phyloP scores from a whole-genome alignment of 163 green algal genomes.

The Scenedesmus sp. region DNA sequence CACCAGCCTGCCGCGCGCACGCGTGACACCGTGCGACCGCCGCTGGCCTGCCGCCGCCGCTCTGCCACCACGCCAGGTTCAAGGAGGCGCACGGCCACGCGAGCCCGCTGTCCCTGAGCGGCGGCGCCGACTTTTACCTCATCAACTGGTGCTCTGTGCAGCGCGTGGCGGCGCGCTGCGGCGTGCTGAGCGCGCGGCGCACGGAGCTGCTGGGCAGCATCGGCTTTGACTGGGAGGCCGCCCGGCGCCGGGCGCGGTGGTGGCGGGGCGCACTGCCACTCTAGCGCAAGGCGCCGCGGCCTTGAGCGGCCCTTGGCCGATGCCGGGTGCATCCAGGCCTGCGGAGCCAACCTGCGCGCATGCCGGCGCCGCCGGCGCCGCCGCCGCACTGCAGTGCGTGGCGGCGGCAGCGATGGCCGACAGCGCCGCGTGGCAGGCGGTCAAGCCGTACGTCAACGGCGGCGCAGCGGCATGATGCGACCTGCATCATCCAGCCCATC shows the following conservation, averaged over 20 bases:
- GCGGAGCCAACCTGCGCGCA: too few species aligned
- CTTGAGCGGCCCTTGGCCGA: too few species aligned
- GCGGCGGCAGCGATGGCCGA: too few species aligned
- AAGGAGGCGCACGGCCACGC: conserved; percentile 39
- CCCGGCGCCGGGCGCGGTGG: too few species aligned
- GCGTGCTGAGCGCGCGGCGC: conserved; percentile 53
- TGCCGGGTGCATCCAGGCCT: too few species aligned
- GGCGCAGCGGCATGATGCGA: conserved; percentile 94
- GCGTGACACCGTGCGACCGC: too few species aligned
- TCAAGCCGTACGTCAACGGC: conserved; percentile 98
- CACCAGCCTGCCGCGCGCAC: too few species aligned
- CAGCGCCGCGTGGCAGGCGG: conserved; percentile 76
- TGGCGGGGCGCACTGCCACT: too few species aligned
- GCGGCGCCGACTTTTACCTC: conserved; percentile 62
- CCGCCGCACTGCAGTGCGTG: too few species aligned
- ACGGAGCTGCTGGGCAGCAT: conserved; percentile 60
- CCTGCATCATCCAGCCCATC: conserved; percentile 98
- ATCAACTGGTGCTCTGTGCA: conserved; percentile 82
- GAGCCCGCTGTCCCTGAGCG: conserved; percentile 35
- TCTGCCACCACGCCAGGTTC: conserved; percentile 23
- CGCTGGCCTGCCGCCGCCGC: background rate
- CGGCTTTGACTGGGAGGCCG: conserved; percentile 81
- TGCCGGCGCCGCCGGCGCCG: too few species aligned
- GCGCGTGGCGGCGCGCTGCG: conserved; percentile 66
- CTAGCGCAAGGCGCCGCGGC: too few species aligned